Conservation (phyloP, 1,284 basidiomycete genomes). For the Anthracocystis setariae region DNA sequence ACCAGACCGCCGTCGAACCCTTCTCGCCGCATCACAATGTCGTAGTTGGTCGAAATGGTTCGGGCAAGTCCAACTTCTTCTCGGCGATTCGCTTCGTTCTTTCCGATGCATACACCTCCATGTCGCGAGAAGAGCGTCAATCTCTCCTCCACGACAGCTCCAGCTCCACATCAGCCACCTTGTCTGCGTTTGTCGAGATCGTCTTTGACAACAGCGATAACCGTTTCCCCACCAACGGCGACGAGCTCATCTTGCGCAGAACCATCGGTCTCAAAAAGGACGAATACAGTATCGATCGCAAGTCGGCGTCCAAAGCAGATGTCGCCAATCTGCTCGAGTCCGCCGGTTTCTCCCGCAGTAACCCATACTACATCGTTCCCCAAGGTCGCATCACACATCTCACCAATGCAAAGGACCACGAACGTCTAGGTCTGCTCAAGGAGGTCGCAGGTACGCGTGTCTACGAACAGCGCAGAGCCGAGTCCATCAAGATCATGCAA, state of each 20-base stretch:
- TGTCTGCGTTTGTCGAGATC: slow-evolving; percentile 86
- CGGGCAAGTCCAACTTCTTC: slow-evolving; percentile 69
- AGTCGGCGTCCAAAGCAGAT: slow-evolving; percentile 93
- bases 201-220: slow-evolving; percentile 73
- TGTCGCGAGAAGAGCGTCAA: slow-evolving; percentile 92
- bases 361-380: slow-evolving; percentile 99
- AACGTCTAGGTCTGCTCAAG: slow-evolving; percentile 90
- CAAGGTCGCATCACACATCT: slow-evolving; percentile 97
- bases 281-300: slow-evolving; percentile 96
- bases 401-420: slow-evolving; percentile 96
- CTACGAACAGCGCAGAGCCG: slow-evolving; percentile 91
- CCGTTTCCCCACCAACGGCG: slow-evolving; percentile 74
- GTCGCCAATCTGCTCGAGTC: slow-evolving; percentile 75
- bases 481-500: slow-evolving; percentile 93
- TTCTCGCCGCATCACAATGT: slow-evolving; percentile 69
- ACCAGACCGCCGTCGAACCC: slow-evolving; percentile 73
- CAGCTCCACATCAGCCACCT: slow-evolving; percentile 80
- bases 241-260: slow-evolving; percentile 61
- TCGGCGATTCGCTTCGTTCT: slow-evolving; percentile 90
- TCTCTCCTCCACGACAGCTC: slow-evolving; percentile 92
- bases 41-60: slow-evolving; percentile 68
- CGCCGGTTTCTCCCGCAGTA: slow-evolving; percentile 94
- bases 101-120: slow-evolving; percentile 95
- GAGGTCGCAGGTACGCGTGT: slow-evolving; percentile 99
- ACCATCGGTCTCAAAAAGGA: slow-evolving; percentile 99